phyloP scores from a whole-genome alignment of 768 basidiomycete genomes.

The Lactarius akahatsu region DNA sequence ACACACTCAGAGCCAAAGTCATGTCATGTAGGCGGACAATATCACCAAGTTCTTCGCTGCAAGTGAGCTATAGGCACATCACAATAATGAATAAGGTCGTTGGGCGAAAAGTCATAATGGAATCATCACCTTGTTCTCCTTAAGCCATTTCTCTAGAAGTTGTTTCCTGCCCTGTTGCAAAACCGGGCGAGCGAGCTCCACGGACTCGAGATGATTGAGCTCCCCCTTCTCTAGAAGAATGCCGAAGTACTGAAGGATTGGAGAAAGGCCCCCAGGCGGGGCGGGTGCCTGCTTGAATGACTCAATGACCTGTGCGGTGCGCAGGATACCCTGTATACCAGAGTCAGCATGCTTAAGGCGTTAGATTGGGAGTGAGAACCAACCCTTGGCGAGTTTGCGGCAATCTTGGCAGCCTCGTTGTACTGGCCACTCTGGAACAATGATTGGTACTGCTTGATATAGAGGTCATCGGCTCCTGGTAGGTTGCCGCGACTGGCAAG shows the following conservation, averaged over 20 bases:
- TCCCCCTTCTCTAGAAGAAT: conserved; percentile 98
- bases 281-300: conserved; percentile 96
- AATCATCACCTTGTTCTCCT: conserved; percentile 88
- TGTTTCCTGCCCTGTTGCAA: conserved; percentile 96
- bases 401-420: conserved; percentile 94
- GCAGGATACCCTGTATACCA: conserved; percentile 74
- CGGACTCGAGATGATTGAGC: conserved; percentile 92
- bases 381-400: conserved; percentile 93
- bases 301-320: conserved; percentile 93
- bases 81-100: conserved; percentile 3
- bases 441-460: conserved; percentile 90
- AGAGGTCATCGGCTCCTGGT: conserved; percentile 96
- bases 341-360: conserved; percentile 3
- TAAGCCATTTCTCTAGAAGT: conserved; percentile 97
- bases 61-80: conserved; percentile 69
- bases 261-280: conserved; percentile 85
- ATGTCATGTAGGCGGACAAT: conserved; percentile 93
- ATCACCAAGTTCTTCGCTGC: conserved; percentile 97
- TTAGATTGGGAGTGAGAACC: conserved; percentile 30
- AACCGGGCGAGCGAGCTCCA: conserved; percentile 95
- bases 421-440: conserved; percentile 87
- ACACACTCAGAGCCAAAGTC: conserved; percentile 96
- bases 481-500: conserved; percentile 94
- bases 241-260: conserved; percentile 98
- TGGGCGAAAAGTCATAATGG: neutral